Evolutionary conservation across 768 basidiomycete genomes (phyloP), one percentile per base, ranked within the genome.

Genomic region (Lactarius sanguifluus): DNA sequence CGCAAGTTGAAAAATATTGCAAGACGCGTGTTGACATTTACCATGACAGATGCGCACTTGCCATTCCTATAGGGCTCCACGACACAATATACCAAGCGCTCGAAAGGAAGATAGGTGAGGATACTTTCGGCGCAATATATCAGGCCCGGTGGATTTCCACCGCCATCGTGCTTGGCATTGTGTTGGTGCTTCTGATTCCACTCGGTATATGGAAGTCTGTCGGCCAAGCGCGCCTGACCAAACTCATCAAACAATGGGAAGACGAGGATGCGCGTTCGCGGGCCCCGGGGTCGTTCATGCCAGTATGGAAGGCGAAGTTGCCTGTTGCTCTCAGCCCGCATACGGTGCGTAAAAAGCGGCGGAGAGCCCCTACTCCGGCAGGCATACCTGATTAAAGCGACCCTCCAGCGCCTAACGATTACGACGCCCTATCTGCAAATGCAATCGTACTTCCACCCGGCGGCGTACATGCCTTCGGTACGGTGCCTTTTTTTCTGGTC

Each of bases 401-500:
- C 23, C 55, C 10, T 61, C 43, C 61, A 84, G 83, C 72, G 76
- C 34, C 70, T 85, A 32, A 72, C 60, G 23, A 74, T 84, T 55
- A 77, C 75, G 5, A 73, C 81, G 20, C 82, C 83, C 12, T 61
- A 74, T 16, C 57, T 67, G 18, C 69, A 70, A 36, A 71, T 69
- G 16, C 70, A 76, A 5, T 73, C 80, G 38, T 65, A 71, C 20
- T 85, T 83, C 71, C 78, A 81, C 65, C 77, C 78, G 3, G 77
- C 79, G 40, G 78, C 79, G 7, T 75, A 72, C 68, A 75, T 82
- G 23, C 84, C 85, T 10, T 76, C 81, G 8, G 81, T 81, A 68
- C 72, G 79, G n/a, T 45, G 0, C 56, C 5, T 4, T 45, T 47
- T 47, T 32, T 20, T 16, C 4, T 36, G 7, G 32, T 20, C 20